Base-by-base conservation (phyloP, 352 stramenopile genomes). In the Phytopythium litorale region DNA sequence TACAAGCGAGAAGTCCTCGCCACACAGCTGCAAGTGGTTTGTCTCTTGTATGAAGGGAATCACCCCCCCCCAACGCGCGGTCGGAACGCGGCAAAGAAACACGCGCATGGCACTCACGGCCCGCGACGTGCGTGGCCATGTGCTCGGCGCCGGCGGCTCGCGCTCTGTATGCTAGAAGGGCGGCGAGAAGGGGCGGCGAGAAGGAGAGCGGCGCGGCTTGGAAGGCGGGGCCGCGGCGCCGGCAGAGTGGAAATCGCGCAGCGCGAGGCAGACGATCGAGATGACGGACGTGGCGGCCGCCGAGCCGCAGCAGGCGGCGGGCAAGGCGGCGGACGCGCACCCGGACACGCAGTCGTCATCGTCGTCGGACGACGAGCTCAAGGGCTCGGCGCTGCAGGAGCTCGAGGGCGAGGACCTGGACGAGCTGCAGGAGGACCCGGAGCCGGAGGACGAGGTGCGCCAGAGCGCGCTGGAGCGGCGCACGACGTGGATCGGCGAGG, bases 401-500 rank as follows among this genome's bases (percentile, higher is more conserved):
- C 49, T 55, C 13, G 25, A 38, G 19, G 25, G 37, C 37, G 53
- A 59, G 33, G 53, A 50, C n/a, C 43, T 75, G 53, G 53, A 45
- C 35, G 61, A 21, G 35, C 23, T 21, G 53, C 63, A 76, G 21
- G 61, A 64, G 0, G 62, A 70, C 48, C 64, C 33, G 30, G 62
- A 80, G 42, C 33, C 63, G 48, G 13, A 62, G 11, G 25, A 28
- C 3, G 65, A 66, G 9, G 56, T 62, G 28, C 57, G 66, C 13
- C 55, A 56, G 49, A 75, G 69, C 54, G 61, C 62, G 16, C 19
- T 77, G 13, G 69, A 75, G 18, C 74, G 75, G 15, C 72, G 78
- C 25, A 70, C 85, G 70, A 88, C 78, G 60, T 91, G 78, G 74
- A 83, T 91, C 54, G 79, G 81, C 52, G 81, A 91, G 59, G 81